Base-by-base conservation (phyloP, 768 basidiomycete species). In the Suillus subalutaceus region DNA sequence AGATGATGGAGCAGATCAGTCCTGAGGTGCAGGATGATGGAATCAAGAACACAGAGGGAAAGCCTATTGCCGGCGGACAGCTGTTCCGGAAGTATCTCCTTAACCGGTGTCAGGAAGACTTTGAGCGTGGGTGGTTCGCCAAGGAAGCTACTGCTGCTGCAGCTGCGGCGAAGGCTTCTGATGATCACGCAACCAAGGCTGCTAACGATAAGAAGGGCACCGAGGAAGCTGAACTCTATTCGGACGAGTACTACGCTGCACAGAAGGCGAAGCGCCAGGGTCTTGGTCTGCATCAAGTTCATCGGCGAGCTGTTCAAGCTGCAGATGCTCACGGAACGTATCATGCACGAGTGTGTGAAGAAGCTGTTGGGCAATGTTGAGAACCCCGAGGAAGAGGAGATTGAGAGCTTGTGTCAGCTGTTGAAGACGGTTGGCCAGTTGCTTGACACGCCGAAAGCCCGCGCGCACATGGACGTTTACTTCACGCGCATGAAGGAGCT, bases 321-420 rank as follows among this genome's bases (percentile, higher is more conserved):
- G 30, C 92, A 94, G 80, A 97, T 98, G 96, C 83, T 99, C 64
- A 96, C 94, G 57, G 94, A 95, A 81, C 90, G 94, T 71, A 97
- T 98, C 80, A 99, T 99, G 93, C 93, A 96, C 82, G 93, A 96
- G 79, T 99, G 96, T 83, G 90, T 98, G 75, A 94, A 95, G 87
- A 96, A 97, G 81, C 86, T 98, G 12, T 83, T 99, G 16, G 87
- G 90, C 64, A 98, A 99, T 74, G 92, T 97, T 64, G 90, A 94
- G 71, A 93, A 94, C 73, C 97, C 96, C 0, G 97, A 97, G 73
- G 97, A 99, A 79, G 97, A 98, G 81, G 97, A 97, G 75, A 92
- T 99, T 69, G 97, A 99, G 84, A 93, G 91, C 57, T 84, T 97
- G 65, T 98, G 96, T 85, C 95, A 94, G 77, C 85, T 99, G 62